phyloP scores from a whole-genome alignment of 1,284 basidiomycete species.

The Kwoniella shivajii region DNA sequence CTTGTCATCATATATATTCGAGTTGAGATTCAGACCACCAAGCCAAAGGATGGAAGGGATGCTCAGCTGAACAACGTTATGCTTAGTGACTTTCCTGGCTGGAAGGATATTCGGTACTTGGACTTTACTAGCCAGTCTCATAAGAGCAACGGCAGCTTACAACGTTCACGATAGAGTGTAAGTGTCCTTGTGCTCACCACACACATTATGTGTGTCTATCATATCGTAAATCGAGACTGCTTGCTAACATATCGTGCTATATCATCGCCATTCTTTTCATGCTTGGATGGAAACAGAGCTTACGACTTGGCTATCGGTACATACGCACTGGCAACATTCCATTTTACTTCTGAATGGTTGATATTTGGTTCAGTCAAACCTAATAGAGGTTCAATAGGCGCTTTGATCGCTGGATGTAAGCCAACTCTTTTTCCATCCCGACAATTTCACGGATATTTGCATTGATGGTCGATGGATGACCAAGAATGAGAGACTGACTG shows the following conservation, averaged over 20 bases:
- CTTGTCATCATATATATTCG: too few relatives aligned
- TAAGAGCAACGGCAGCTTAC: constrained; percentile 83
- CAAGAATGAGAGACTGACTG: not conserved
- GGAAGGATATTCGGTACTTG: constrained; percentile 85
- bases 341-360: constrained; percentile 83
- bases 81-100: constrained; percentile 75
- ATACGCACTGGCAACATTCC: constrained; percentile 85
- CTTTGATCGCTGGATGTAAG: constrained; percentile 86
- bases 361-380: constrained; percentile 78
- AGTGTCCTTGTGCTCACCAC: constrained; percentile 38
- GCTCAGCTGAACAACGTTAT: not conserved
- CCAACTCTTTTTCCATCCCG: constrained; percentile 8
- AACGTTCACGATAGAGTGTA: constrained; percentile 78
- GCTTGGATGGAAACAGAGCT: constrained; percentile 59
- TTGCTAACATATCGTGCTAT: not conserved
- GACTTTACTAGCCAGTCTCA: constrained; percentile 79
- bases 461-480: too few relatives aligned
- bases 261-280: not conserved
- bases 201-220: not conserved
- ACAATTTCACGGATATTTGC: too few relatives aligned
- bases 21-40: too few relatives aligned
- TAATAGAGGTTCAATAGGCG: constrained; percentile 67
- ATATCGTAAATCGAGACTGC: too few relatives aligned
- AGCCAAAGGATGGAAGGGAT: too few relatives aligned
- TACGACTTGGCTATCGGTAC: constrained; percentile 87